Conservation (phyloP, 495 filamentous ascomycete species). For the Hyaloscypha finlandica region DNA sequence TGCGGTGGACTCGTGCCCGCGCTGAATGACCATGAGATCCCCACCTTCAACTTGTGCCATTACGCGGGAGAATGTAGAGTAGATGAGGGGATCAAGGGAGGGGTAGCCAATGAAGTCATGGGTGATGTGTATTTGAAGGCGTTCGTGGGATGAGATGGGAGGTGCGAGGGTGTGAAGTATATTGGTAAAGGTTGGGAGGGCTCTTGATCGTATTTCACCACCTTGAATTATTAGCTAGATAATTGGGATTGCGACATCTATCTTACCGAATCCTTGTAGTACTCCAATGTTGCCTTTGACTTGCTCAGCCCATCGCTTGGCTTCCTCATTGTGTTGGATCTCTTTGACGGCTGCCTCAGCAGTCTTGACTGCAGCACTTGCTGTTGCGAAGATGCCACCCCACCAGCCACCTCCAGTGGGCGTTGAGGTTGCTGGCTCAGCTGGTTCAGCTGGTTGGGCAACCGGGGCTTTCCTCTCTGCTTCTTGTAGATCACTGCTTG, state of each 20-base stretch:
- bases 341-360: slow-evolving; percentile 93
- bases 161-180: slow-evolving; percentile 94
- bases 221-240: slow-evolving; percentile 51
- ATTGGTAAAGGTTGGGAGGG: slow-evolving; percentile 91
- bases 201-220: slow-evolving; percentile 84
- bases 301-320: slow-evolving; percentile 92
- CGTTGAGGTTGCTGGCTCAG: slow-evolving; percentile 24
- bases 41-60: slow-evolving; percentile 99
- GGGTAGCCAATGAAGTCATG: slow-evolving; percentile 95
- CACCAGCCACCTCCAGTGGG: slow-evolving; percentile 67
- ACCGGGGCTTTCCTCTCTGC: slow-evolving; percentile 47
- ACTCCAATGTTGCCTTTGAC: slow-evolving; percentile 89
- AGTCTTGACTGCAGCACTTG: slow-evolving; percentile 85
- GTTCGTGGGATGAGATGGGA: slow-evolving; percentile 96
- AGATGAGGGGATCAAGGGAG: slow-evolving; percentile 89
- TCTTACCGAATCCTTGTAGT: slow-evolving; percentile 75
- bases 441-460: slow-evolving; percentile 27
- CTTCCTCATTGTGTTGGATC: slow-evolving; percentile 94
- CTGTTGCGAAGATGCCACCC: slow-evolving; percentile 78
- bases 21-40: slow-evolving; percentile 93
- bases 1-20: slow-evolving; percentile 71
- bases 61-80: slow-evolving; percentile 89
- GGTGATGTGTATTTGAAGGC: slow-evolving; percentile 96
- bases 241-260: slow-evolving; percentile 7
- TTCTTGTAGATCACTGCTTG: slow-evolving; percentile 49